Evolutionary conservation across 148 eudicot species (phyloP), one percentile per base, ranked within the genome.

Genomic region (Camellia lanceoleosa): DNA sequence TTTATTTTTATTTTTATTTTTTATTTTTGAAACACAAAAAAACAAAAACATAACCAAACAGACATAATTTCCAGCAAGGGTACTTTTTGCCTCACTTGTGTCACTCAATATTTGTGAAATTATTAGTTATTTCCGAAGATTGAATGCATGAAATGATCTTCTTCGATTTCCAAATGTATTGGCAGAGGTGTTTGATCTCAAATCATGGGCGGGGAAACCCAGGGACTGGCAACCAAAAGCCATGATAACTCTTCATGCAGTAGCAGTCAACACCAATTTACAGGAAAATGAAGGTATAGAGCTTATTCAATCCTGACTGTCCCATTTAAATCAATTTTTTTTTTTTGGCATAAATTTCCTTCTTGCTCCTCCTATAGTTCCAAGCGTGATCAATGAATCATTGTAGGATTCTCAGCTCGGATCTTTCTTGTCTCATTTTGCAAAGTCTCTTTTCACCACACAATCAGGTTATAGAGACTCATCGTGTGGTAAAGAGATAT

Each of bases 201-300:
- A 89, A 82, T 72, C 91, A 80, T 96, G 99, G 99, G 82, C 87
- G 62, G 99, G 94, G 71, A 86, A 91, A 72, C 80, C 82, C 49
- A 82, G 86, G 10, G 99, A 96, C 84, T 93, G 93, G 94, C 95
- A 90, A 77, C 99, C 99, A 54, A 93, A 90, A 88, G 87, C 91
- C 52, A 87, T 86, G 88, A 79, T 88, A 72, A 84, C 97, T 78
- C 90, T 84, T 75, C 92, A 93, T 85, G 93, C 97, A 60, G 99
- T 90, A 68, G 99, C 98, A 52, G 89, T 96, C 64, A 92, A 90
- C 85, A 96, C 99, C 81, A 96, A 96, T 83, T 77, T 96, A 83
- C 98, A 87, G 79, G 83, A 84, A 49, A 96, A 96, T 76, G 97
- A 93, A 58, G 98, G 99, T 93, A 89, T 30, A 74, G 18, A 75